Conservation (phyloP, 2,329 filamentous ascomycete genomes). For the Rhinocladiella similis region DNA sequence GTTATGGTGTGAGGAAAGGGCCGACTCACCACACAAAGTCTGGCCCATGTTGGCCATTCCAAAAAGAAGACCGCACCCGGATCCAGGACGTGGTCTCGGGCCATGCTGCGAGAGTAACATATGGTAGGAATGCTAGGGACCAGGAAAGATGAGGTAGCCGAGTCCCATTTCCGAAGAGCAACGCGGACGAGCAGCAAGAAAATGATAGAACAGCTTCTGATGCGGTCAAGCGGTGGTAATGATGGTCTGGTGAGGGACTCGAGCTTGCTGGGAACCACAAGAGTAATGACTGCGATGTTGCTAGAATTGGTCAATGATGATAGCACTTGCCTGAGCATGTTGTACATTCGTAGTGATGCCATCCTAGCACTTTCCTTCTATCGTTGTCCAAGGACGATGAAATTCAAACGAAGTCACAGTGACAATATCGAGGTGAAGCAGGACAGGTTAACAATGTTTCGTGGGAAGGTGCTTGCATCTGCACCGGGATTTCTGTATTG, state of each 20-base stretch:
- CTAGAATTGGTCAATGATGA: conserved; percentile 7
- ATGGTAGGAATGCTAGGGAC: conserved; percentile 19
- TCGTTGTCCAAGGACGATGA: background rate
- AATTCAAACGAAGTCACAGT: background rate
- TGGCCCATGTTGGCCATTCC: conserved; percentile 28
- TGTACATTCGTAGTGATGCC: conserved; percentile 7
- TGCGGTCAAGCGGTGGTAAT: conserved; percentile 15
- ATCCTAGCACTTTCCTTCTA: conserved; percentile 13
- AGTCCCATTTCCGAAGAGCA: conserved; percentile 23
- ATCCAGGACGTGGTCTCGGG: background rate
- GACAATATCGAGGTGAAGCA: background rate
- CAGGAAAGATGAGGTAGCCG: conserved; percentile 19
- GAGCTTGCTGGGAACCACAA: background rate
- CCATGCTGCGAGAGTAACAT: conserved; percentile 18
- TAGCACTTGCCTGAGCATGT: conserved; percentile 16
- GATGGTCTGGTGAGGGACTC: conserved; percentile 13
- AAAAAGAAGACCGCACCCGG: conserved; percentile 21
- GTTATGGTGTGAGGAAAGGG: background rate
- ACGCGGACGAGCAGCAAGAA: conserved; percentile 18
- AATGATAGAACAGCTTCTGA: conserved; percentile 23
- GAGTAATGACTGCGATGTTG: background rate
- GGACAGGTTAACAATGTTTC: no score
- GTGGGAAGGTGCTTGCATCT: background rate
- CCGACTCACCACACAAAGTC: conserved; percentile 27
- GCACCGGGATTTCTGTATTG: background rate